These are phyloP conservation scores for Leccinum truebloodii DNA, from an alignment of 768 basidiomycete species.

Conservation along the genomic window DNA sequence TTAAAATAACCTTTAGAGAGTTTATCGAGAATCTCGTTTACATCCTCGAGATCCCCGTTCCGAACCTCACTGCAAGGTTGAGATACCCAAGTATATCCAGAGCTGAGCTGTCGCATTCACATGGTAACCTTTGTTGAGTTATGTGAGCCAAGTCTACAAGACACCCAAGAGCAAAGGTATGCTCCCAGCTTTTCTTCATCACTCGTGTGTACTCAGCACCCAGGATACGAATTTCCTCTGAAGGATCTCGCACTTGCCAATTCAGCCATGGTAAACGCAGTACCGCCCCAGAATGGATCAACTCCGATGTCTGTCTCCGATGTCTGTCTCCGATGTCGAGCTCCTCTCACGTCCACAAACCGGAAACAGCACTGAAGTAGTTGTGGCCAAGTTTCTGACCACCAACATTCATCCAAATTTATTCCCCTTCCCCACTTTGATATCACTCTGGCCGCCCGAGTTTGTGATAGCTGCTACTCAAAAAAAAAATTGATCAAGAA, in stretches of 20 bases:
- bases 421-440: no score
- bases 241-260: slow-evolving; percentile 68
- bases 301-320: slow-evolving; percentile 93
- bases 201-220: background rate
- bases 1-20: slow-evolving; percentile 82
- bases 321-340: slow-evolving; percentile 54
- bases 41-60: slow-evolving; percentile 72
- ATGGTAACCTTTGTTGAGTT: slow-evolving; percentile 69
- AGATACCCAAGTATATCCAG: slow-evolving; percentile 76
- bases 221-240: slow-evolving; percentile 85
- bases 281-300: slow-evolving; percentile 96
- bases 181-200: slow-evolving; percentile 14
- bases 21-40: slow-evolving; percentile 94
- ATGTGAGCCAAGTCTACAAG: slow-evolving; percentile 81
- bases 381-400: slow-evolving; percentile 46
- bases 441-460: no score
- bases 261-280: slow-evolving; percentile 89
- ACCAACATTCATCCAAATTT: no score
- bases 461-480: slow-evolving; percentile 74
- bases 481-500: slow-evolving; percentile 59
- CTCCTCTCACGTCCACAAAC: slow-evolving; percentile 90
- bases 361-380: no score
- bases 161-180: slow-evolving; percentile 73
- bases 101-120: slow-evolving; percentile 93
- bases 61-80: slow-evolving; percentile 81